A percentile compares a stretch with the other conserved stretches of the same genome.
Conservation (phyloP, 768 basidiomycete genomes). For the Phaeotremella skinneri region DNA sequence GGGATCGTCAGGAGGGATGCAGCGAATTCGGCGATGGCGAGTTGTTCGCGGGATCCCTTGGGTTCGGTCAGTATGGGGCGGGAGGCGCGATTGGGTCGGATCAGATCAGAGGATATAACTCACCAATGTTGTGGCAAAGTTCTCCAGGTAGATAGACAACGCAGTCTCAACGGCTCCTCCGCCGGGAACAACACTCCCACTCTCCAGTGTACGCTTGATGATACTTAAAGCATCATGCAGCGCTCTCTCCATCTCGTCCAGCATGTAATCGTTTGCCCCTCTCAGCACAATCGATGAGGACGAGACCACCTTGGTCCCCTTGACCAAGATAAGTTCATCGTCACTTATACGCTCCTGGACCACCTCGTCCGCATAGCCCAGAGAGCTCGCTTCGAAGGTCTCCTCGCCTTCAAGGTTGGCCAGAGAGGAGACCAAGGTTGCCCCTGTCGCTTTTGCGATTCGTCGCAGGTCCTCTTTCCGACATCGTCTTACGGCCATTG, state of each 20-base stretch:
- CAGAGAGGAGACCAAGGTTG: conserved; percentile 83
- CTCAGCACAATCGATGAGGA: conserved; percentile 89
- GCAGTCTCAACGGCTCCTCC: conserved; percentile 97
- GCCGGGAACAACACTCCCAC: conserved; percentile 90
- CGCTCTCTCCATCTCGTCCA: conserved; percentile 98
- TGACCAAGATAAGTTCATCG: conserved; percentile 94
- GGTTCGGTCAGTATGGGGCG: conserved; percentile 9
- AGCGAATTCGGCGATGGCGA: conserved; percentile 99
- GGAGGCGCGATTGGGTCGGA: background rate
- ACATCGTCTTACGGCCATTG: conserved; percentile 96
- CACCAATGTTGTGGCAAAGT: conserved; percentile 96
- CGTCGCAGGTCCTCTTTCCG: conserved; percentile 95
- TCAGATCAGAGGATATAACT: conserved; percentile 42
- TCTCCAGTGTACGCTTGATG: conserved; percentile 95
- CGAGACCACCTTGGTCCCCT: conserved; percentile 94
- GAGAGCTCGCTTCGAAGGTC: conserved; percentile 84
- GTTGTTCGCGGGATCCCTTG: conserved; percentile 94
- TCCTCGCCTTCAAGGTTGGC: conserved; percentile 98
- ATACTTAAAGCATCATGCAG: conserved; percentile 91
- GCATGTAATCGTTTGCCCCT: conserved; percentile 98
- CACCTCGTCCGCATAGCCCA: conserved; percentile 94
- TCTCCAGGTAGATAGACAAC: conserved; percentile 94
- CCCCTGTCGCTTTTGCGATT: conserved; percentile 95
- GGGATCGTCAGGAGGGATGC: conserved; percentile 88
- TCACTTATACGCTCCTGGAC: conserved; percentile 97